Evolutionary conservation across 257 asterid species (phyloP), one percentile per base, ranked within the genome.

Genomic region (Solanum arcanum): DNA sequence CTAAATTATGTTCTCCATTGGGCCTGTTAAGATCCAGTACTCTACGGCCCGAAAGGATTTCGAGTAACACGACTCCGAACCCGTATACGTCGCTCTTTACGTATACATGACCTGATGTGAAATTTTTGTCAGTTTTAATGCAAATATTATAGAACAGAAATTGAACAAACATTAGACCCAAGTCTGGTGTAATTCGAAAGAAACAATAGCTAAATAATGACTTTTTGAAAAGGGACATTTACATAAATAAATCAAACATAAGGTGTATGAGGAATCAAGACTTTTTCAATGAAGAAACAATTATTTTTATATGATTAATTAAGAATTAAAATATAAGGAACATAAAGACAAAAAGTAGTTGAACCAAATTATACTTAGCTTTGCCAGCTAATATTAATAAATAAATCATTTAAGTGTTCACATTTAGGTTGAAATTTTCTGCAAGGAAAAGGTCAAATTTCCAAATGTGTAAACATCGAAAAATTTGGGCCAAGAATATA

Each of bases 41-140:
- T 41, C 91, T 90, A 1, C 89, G 88, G 52, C 99, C 99, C 66
- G 94, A 92, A 12, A 96, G 29, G 13, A 96, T 87, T 86, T 96
- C 99, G 2, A 96, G 52, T 23, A 95, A 27, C 7, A 95, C 96
- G 66, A 96, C 98, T 0, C 99, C 99, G 3, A 96, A 95, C 10
- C 99, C 98, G 7, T 93, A 96, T 0, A 96, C 98, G 7, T 96
- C 99, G 52, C 98, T 95, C 88, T 91, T 96, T 29, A 96, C 97
- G 4, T 95, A 96, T 60, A 96, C 87, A 91, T 94, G 99, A 75
- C 99, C 99, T 96, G 5, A 31, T 7, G 72, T 13, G 33, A 64
- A 62, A n/a, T 62, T n/a, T 62, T 62, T 15, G 3, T 62, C 1
- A 11, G 7, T 64, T n/a, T 64, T n/a, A 64, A 64, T 12, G 18